phyloP scores from a whole-genome alignment of 2,329 filamentous ascomycete species.

The Hypocreales sp. region DNA sequence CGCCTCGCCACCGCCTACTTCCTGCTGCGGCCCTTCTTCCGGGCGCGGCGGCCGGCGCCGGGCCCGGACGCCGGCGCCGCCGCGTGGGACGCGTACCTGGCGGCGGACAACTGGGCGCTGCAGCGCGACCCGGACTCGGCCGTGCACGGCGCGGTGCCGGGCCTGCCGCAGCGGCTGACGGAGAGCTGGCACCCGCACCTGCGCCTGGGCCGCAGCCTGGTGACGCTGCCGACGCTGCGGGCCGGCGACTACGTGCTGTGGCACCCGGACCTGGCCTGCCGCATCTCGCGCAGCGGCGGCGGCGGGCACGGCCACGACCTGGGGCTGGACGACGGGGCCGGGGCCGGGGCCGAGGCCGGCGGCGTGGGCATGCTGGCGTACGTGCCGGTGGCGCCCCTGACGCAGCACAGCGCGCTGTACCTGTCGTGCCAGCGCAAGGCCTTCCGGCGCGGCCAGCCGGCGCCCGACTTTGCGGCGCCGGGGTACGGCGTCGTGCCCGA shows the following conservation, averaged over 20 bases:
- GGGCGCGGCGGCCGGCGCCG: constrained; percentile 25
- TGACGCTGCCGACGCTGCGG: constrained; percentile 37
- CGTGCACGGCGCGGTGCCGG: constrained; percentile 42
- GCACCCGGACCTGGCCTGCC: constrained; percentile 42
- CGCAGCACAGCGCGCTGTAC: constrained; percentile 41
- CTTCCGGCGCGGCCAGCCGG: constrained; percentile 36
- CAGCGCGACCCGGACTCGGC: constrained; percentile 35
- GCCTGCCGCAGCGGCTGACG: constrained; percentile 41
- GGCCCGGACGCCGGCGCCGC: constrained; percentile 20
- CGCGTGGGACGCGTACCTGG: constrained; percentile 37
- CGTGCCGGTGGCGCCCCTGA: constrained; percentile 37
- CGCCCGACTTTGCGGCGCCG: constrained; percentile 39
- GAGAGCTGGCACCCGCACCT: constrained; percentile 43
- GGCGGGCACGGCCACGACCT: constrained; percentile 2
- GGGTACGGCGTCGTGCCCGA: constrained; percentile 32
- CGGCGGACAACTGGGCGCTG: constrained; percentile 26
- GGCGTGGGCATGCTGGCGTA: constrained; percentile 36
- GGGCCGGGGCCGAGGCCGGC: constrained; percentile 6
- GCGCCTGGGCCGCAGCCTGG: constrained; percentile 33
- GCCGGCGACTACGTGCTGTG: constrained; percentile 43
- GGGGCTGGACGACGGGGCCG: constrained; percentile 1
- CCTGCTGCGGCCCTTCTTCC: constrained; percentile 46
- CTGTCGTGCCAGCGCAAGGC: constrained; percentile 41
- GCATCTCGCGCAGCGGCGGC: constrained; percentile 27
- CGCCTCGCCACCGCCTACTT: constrained; percentile 62